Evolutionary conservation across 2,329 filamentous ascomycete species (phyloP), one percentile per base, ranked within the genome.

Genomic region (Claviceps digitariae): DNA sequence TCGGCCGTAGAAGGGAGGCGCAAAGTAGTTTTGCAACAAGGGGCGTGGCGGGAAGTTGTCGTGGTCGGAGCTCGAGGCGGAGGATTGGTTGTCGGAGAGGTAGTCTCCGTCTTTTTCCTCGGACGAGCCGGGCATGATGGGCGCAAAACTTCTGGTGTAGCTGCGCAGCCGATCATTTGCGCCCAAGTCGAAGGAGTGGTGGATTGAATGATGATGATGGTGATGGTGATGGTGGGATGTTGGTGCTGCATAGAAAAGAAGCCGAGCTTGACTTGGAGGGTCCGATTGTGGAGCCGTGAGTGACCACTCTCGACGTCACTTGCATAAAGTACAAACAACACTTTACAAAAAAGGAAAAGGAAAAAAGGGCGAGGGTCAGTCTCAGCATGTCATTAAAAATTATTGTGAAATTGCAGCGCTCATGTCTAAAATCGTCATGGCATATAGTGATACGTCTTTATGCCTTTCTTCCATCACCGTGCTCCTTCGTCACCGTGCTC

Each of bases 1-100:
- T 3, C 91, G 83, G 58, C 94, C 94, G 74, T 98, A 98, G 74
- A 97, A 97, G 17, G 93, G 93, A 27, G 93, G 93, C 50, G 78
- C 78, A 58, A 82, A 81, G 65, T 76, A 75, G 67, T 79, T 77
- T 55, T 75, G 75, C 49, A 72, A 73, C 21, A 73, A 66, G 12
- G 72, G 73, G 17, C 68, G 73, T 12, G 72, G 73, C 4, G 69
- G 69, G 8, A 68, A 66, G 45, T 67, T 64, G 44, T 67, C 64
- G 45, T 62, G 48, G 49, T 52, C 52, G 51, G 54, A 53, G n/a
- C 25, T 48, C 41, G 48, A 64, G 6, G 63, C 67, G 4, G 53
- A 52, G 21, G 62, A 66, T 25, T 64, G 64, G 48, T 61, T 63
- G 51, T 69, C 67, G 10, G 62, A 68, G 52, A 69, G 60, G 54